Base-by-base conservation (phyloP, 306 rosid genomes). In the Sphenostylis stenocarpa region DNA sequence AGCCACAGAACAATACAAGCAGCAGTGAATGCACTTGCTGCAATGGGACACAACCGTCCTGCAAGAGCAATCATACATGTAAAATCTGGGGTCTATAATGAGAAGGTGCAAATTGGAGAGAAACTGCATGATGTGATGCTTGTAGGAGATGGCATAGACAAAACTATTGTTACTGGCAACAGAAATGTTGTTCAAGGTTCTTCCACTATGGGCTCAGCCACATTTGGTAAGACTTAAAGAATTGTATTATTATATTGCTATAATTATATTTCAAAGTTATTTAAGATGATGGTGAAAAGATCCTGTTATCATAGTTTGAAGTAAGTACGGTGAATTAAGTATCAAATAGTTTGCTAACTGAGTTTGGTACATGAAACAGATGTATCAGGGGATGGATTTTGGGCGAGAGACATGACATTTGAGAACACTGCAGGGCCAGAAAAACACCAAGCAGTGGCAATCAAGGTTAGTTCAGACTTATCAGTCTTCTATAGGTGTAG, bases 141-240 rank as follows among this genome's bases (percentile, higher is more conserved):
- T 21, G 92, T 93, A 0, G 92, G 98, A 44, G 98, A 90, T 77
- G 98, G 96, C 67, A 87, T 87, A 4, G 92, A 86, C 77, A 83
- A 29, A 76, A 93, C 92, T 4, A 53, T 90, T 0, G 51, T 87
- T 84, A 85, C 86, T 13, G 75, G 91, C 1, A 80, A 45, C 70
- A 68, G 72, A 17, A 88, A 81, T 58, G 86, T 80, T 34, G 73
- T 12, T 14, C 83, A 70, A 49, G 94, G 90, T 36, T 47, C 79
- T 15, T 23, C 86, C 71, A 90, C 93, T 70, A n/a, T 78, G 0
- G 6, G 34, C 62, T 90, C 98, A 15, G 90, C 97, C 29, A 84
- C 96, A 36, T 78, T 91, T 65, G 94, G 97, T 93, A 84, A 72
- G 63, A 55, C 23, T 20, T 0, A 7, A 44, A 28, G 6, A 4